Percentiles rank a stretch among this genome's conserved stretches.
phyloP scores from a whole-genome alignment of 176 grass and related monocot genomes.

The Zea mays region DNA sequence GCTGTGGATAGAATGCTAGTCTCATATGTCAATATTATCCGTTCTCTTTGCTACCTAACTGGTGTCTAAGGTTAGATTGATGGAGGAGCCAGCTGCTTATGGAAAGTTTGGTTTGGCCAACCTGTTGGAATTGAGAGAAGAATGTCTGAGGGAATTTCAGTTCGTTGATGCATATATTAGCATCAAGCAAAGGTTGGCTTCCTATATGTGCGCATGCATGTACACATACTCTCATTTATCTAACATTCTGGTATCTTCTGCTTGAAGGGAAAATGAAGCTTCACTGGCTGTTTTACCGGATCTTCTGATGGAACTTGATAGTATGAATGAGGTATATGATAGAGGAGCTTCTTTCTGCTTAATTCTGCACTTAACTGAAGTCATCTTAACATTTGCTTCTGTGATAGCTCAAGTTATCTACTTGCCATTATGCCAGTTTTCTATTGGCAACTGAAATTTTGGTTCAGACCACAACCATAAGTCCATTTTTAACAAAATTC shows the following conservation, averaged over 20 bases:
- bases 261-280: constrained; percentile 94
- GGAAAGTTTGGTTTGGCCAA: constrained; percentile 91
- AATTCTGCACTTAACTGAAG: constrained; percentile 28
- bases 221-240: neutral
- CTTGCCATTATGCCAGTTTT: constrained; percentile 29
- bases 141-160: constrained; percentile 98
- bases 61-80: constrained; percentile 68
- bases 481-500: constrained; percentile 16
- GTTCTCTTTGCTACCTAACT: constrained; percentile 42
- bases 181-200: constrained; percentile 92
- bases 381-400: constrained; percentile 12
- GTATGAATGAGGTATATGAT: constrained; percentile 82
- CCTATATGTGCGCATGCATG: neutral
- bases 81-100: constrained; percentile 97
- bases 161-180: constrained; percentile 94
- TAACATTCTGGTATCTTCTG: constrained; percentile 31
- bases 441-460: neutral
- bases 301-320: constrained; percentile 95
- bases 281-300: constrained; percentile 95
- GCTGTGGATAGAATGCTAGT: no score
- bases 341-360: constrained; percentile 12
- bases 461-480: neutral
- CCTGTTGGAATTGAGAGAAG: constrained; percentile 94
- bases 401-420: neutral
- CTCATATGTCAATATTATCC: constrained; percentile 5